These are phyloP conservation scores for Vararia minispora DNA, from an alignment of 768 basidiomycete genomes.

Conservation along the genomic window DNA sequence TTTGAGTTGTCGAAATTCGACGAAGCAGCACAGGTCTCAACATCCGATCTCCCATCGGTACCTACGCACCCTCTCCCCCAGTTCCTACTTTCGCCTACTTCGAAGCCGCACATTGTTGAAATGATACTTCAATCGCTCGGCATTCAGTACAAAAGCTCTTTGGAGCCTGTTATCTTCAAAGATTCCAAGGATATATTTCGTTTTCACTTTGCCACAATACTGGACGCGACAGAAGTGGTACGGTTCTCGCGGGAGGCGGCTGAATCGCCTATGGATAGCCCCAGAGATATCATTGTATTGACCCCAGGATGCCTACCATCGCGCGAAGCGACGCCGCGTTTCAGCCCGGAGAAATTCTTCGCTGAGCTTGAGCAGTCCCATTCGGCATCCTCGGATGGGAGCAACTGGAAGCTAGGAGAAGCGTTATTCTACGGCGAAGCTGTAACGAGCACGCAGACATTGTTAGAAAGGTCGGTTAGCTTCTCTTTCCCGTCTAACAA, in stretches of 20 bases:
- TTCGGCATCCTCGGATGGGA: constrained; percentile 18
- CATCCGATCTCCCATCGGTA: constrained; percentile 30
- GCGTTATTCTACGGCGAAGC: constrained; percentile 77
- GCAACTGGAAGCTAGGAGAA: constrained; percentile 57
- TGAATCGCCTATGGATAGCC: constrained; percentile 19
- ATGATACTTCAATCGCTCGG: constrained; percentile 26
- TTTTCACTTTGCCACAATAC: constrained; percentile 31
- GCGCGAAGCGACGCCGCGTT: constrained; percentile 53
- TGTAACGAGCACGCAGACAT: constrained; percentile 90
- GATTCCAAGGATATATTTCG: constrained; percentile 66
- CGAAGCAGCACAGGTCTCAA: not conserved
- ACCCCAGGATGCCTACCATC: constrained; percentile 36
- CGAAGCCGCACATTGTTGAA: constrained; percentile 29
- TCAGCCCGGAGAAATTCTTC: constrained; percentile 58
- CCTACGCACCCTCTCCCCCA: constrained; percentile 36
- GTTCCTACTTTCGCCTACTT: constrained; percentile 39
- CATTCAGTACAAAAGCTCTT: constrained; percentile 14
- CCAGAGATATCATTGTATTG: constrained; percentile 32
- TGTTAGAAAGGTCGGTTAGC: constrained; percentile 87
- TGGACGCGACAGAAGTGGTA: constrained; percentile 23
- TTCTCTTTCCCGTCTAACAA: not conserved
- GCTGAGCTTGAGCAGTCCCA: constrained; percentile 28
- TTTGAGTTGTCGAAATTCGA: constrained; percentile 31
- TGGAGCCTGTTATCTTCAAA: constrained; percentile 30
- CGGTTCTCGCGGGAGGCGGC: constrained; percentile 23